A percentile compares a stretch with the other conserved stretches of the same genome.
Evolutionary conservation across 306 rosid species (phyloP).

Genomic region (Morella rubra): DNA sequence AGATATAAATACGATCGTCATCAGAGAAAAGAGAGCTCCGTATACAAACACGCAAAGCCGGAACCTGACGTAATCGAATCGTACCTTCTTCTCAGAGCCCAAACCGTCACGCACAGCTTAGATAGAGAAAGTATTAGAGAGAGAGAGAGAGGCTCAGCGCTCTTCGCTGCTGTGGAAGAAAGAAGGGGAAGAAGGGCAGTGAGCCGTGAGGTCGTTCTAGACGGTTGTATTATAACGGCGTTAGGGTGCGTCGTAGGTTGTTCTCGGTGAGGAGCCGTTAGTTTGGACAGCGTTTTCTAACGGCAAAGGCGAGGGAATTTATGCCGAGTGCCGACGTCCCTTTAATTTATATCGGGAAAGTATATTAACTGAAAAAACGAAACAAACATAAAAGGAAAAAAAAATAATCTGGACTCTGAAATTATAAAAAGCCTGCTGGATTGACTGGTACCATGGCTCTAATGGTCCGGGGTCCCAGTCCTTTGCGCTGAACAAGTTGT

Average conservation of each 20-base stretch:
- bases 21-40: neutral
- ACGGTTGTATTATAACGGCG: conserved; percentile 34
- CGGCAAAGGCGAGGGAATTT: neutral
- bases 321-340: neutral
- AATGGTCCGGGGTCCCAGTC: too few relatives aligned
- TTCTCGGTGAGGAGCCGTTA: neutral
- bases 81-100: conserved; percentile 5
- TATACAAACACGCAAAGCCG: conserved; percentile 9
- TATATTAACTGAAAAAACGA: neutral
- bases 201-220: conserved; percentile 20
- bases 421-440: too few relatives aligned
- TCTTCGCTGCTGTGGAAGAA: conserved; percentile 8
- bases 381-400: neutral
- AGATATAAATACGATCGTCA: neutral
- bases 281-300: conserved; percentile 25
- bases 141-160: conserved; percentile 17
- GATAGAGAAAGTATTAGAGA: conserved; percentile 9
- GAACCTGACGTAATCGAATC: conserved; percentile 25
- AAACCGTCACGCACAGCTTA: neutral
- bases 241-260: neutral
- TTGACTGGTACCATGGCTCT: too few relatives aligned
- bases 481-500: too few relatives aligned
- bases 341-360: neutral
- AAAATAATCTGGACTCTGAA: neutral
- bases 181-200: neutral